A percentile compares a stretch with the other conserved stretches of the same genome.
Conservation (phyloP, 768 basidiomycete species). For the Russula emetica region DNA sequence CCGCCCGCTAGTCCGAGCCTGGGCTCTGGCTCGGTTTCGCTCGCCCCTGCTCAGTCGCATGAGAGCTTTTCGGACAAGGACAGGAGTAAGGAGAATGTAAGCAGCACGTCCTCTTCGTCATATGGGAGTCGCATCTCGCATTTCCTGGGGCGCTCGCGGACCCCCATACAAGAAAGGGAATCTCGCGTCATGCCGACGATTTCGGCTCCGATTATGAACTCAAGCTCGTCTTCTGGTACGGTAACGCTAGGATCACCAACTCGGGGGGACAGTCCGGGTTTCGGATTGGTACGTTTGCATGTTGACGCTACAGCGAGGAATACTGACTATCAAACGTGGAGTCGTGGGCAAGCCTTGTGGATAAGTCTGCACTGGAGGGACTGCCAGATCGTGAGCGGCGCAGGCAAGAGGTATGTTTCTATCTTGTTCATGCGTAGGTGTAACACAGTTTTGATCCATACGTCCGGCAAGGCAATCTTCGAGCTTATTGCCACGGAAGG, state of each 20-base stretch:
- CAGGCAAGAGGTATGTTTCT: conserved; percentile 69
- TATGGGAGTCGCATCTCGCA: conserved; percentile 36
- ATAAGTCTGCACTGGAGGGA: conserved; percentile 74
- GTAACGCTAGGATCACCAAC: conserved; percentile 31
- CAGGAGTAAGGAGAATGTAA: conserved; percentile 35
- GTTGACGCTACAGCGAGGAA: not conserved
- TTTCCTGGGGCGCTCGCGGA: conserved; percentile 58
- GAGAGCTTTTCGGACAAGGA: conserved; percentile 30
- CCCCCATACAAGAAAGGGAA: conserved; percentile 48
- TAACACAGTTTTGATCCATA: not conserved
- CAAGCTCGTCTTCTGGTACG: conserved; percentile 41
- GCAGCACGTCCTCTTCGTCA: not conserved
- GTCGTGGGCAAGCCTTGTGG: conserved; percentile 93
- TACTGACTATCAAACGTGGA: conserved; percentile 32
- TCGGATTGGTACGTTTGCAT: conserved; percentile 55
- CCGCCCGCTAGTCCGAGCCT: conserved; percentile 14
- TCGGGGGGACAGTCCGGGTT: conserved; percentile 53
- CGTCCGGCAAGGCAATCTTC: conserved; percentile 66
- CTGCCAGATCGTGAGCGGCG: conserved; percentile 75
- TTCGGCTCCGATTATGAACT: conserved; percentile 60
- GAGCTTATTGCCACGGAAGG: conserved; percentile 90
- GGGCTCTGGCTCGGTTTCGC: not conserved
- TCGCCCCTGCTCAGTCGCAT: conserved; percentile 2
- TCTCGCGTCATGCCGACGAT: conserved; percentile 48
- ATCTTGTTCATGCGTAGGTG: not conserved